Percentiles rank a stretch among this genome's conserved stretches.
Conservation (phyloP, 2,329 filamentous ascomycete genomes). For the Coniochaeta sp. region DNA sequence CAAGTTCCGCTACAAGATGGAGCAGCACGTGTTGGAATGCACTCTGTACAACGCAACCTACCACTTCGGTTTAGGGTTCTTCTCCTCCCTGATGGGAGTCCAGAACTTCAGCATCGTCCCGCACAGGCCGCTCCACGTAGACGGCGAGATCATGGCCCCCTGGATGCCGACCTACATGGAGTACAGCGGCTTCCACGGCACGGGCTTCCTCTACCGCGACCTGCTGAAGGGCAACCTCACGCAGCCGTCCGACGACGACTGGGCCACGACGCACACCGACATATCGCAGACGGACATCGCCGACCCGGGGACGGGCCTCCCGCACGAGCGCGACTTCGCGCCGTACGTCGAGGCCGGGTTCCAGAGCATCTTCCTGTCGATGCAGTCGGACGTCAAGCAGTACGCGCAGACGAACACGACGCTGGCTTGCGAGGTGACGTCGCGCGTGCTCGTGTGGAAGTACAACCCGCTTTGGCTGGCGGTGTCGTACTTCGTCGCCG, state of each 20-base stretch:
- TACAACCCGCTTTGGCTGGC: slow-evolving; percentile 11
- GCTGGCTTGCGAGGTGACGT: slow-evolving; percentile 1
- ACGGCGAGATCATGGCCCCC: slow-evolving; percentile 4
- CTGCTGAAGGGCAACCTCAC: slow-evolving; percentile 10
- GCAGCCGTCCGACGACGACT: neutral
- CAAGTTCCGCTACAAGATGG: neutral
- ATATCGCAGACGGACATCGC: no score
- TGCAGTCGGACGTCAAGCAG: slow-evolving; percentile 6
- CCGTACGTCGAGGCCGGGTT: slow-evolving; percentile 5
- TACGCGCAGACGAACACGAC: slow-evolving; percentile 4
- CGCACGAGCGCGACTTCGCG: slow-evolving; percentile 2
- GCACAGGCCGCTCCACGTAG: neutral
- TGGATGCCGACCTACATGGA: slow-evolving; percentile 7
- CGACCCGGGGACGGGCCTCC: slow-evolving; percentile 2
- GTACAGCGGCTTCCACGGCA: slow-evolving; percentile 9
- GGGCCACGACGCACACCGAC: slow-evolving; percentile 6
- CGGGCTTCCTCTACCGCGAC: slow-evolving; percentile 7
- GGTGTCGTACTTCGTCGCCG: slow-evolving; percentile 9
- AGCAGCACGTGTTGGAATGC: slow-evolving; percentile 8
- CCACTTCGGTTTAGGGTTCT: slow-evolving; percentile 6
- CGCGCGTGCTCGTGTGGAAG: slow-evolving; percentile 8
- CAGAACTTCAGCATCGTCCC: neutral
- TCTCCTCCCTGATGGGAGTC: slow-evolving; percentile 2
- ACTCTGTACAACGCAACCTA: slow-evolving; percentile 8
- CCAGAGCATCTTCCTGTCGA: slow-evolving; percentile 8